A percentile compares a stretch with the other conserved stretches of the same genome.
These are phyloP conservation scores for Mortierella alpina DNA, from an alignment of 192 early-diverging fungal species.

Conservation along the genomic window DNA sequence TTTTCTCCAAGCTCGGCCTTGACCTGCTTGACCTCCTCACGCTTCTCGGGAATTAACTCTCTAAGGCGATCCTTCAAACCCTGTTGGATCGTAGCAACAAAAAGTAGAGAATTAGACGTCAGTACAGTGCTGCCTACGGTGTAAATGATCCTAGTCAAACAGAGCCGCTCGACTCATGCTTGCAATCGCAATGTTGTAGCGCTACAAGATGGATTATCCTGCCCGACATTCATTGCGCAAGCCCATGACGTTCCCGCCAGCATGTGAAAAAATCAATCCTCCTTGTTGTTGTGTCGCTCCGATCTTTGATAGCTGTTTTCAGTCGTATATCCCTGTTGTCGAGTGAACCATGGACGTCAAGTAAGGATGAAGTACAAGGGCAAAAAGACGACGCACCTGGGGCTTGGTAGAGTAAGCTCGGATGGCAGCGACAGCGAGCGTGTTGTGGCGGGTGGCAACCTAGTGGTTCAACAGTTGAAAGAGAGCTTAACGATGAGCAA, in stretches of 20 bases:
- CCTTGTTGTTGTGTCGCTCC: background rate
- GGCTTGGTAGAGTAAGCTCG: slow-evolving; percentile 57
- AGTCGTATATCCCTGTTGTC: background rate
- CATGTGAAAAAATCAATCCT: background rate
- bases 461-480: background rate
- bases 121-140: no score
- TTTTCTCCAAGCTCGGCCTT: slow-evolving; percentile 89
- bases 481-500: background rate
- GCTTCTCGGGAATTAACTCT: slow-evolving; percentile 93
- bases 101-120: no score
- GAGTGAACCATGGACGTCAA: background rate
- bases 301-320: background rate
- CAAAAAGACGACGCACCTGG: slow-evolving; percentile 37
- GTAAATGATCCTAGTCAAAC: no score
- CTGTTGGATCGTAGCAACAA: slow-evolving; percentile 49
- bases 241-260: no score
- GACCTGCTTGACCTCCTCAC: slow-evolving; percentile 92
- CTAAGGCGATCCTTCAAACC: slow-evolving; percentile 90
- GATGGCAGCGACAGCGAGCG: slow-evolving; percentile 29
- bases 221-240: no score
- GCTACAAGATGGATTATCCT: background rate
- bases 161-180: no score
- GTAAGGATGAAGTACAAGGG: background rate
- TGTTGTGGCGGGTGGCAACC: slow-evolving; percentile 44
- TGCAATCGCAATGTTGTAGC: no score